Conservation (phyloP, 2,329 filamentous ascomycete genomes). For the Zymoseptoria crescenta region DNA sequence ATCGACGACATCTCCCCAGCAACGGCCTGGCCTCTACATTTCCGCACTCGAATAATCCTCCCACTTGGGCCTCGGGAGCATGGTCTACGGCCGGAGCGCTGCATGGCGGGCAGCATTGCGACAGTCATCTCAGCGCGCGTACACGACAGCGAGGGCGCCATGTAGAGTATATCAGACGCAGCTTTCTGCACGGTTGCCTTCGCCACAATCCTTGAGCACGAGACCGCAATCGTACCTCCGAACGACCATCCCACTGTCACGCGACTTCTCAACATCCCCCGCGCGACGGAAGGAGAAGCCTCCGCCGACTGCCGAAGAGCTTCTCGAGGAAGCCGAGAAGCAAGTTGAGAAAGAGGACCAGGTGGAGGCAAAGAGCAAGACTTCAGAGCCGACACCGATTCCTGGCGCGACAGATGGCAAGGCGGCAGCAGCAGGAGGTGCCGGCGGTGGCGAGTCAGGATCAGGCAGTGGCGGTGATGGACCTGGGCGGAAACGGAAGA, state of each 20-base stretch:
- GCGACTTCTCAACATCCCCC: slow-evolving; percentile 35
- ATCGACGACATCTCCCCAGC: neutral
- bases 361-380: slow-evolving; percentile 40
- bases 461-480: slow-evolving; percentile 38
- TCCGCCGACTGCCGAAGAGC: slow-evolving; percentile 40
- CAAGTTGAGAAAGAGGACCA: slow-evolving; percentile 31
- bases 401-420: slow-evolving; percentile 50
- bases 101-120: slow-evolving; percentile 54
- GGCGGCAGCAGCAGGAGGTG: slow-evolving; percentile 49
- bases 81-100: slow-evolving; percentile 58
- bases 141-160: slow-evolving; percentile 19
- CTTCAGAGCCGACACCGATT: slow-evolving; percentile 44
- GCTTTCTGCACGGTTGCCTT: slow-evolving; percentile 8
- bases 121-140: slow-evolving; percentile 24
- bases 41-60: neutral
- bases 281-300: slow-evolving; percentile 51
- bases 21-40: no score
- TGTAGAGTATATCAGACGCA: slow-evolving; percentile 23
- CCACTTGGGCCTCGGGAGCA: slow-evolving; percentile 32
- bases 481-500: slow-evolving; percentile 65
- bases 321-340: slow-evolving; percentile 32
- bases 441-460: slow-evolving; percentile 39
- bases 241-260: slow-evolving; percentile 19
- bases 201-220: slow-evolving; percentile 11
- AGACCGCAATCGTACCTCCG: slow-evolving; percentile 17